Evolutionary conservation across 176 grass and related monocot genomes (phyloP).

Genomic region (Luzula sylvatica): DNA sequence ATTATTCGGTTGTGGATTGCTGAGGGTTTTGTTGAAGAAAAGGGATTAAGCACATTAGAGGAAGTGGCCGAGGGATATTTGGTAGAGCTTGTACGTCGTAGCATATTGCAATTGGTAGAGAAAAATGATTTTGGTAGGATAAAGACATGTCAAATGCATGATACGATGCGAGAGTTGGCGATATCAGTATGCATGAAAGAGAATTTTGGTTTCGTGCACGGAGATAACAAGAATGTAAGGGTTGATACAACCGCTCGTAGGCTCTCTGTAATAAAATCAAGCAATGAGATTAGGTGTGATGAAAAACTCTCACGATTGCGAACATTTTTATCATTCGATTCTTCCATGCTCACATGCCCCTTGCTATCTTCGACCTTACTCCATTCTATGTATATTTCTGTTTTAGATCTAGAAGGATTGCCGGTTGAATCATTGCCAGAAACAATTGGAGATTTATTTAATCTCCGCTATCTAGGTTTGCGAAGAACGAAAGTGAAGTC

Average conservation of each 20-base stretch:
- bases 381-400: conserved; percentile 14
- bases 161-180: conserved; percentile 22
- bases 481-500: conserved; percentile 21
- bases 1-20: conserved; percentile 29
- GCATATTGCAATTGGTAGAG: conserved; percentile 15
- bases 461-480: conserved; percentile 26
- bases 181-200: conserved; percentile 8
- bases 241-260: conserved; percentile 3
- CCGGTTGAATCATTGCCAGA: conserved; percentile 9
- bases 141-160: conserved; percentile 21
- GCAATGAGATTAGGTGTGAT: not conserved
- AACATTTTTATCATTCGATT: conserved; percentile 13
- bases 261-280: conserved; percentile 7
- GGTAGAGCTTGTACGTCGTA: conserved; percentile 17
- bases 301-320: not conserved
- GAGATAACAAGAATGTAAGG: not conserved
- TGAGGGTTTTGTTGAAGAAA: conserved; percentile 22
- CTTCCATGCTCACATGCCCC: not conserved
- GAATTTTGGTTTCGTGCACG: conserved; percentile 8
- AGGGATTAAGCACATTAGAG: conserved; percentile 15
- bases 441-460: conserved; percentile 24
- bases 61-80: conserved; percentile 24
- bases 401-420: conserved; percentile 11
- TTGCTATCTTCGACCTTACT: not conserved
- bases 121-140: conserved; percentile 16